Evolutionary conservation across 139 green algal species (phyloP), one percentile per base, ranked within the genome.

Genomic region (Micromonas pusilla): DNA sequence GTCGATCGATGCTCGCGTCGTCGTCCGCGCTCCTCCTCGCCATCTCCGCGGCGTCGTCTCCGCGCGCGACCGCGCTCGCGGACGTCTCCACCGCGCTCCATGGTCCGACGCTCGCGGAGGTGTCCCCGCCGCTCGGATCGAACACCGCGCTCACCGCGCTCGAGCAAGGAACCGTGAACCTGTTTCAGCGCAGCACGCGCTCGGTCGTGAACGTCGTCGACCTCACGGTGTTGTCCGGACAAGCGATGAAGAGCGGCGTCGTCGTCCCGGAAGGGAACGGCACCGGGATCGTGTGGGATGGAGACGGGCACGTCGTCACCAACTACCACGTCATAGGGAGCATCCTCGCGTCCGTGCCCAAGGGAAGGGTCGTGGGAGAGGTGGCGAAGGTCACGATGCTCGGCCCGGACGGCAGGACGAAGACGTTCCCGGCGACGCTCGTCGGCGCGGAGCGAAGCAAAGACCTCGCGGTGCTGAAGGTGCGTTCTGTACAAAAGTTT

Each of bases 201-300:
- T 33, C 26, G 20, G 37, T 26, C 37, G 68, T 75, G 21, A 75
- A 75, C 68, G 38, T 75, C 37, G 68, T 75, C 1, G 68, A 75
- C 33, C 21, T 75, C 23, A 75, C 68, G 21, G 2, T 75, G 2
- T 33, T 75, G 21, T 63, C 36, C 3, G 19, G 23, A 23, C 32
- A 26, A 38, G 68, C 34, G 31, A 65, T 36, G 3, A 25, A 31
- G 1, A 38, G 6, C 31, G 68, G 68, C 1, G 36, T 36, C 2
- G 53, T 75, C 34, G 68, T 92, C 33, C 88, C 91, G 1, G 86
- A 93, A 76, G 90, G 90, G 0, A 78, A 84, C 0, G 91, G 91
- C 21, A 88, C 78, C 19, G 91, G 91, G 53, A 92, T 96, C 68
- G 78, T 94, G 0, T 96, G 89, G 89, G 88, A 94, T 73, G 62